phyloP scores from a whole-genome alignment of 1,284 basidiomycete genomes.

The Apiotrichum gamsii region DNA sequence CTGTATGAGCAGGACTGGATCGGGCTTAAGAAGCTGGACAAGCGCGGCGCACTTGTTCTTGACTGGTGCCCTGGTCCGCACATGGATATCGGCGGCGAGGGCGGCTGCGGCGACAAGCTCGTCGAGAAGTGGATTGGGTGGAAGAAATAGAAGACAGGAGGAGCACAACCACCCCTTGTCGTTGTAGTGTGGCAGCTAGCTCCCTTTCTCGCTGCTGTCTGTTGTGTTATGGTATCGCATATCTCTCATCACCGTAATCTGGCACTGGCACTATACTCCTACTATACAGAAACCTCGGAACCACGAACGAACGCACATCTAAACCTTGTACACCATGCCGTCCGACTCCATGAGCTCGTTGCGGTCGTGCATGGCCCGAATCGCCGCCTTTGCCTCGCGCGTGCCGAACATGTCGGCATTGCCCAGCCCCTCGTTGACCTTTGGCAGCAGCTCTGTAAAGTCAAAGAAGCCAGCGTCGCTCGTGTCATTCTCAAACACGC shows the following conservation, averaged over 20 bases:
- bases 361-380: conserved; percentile 69
- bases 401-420: conserved; percentile 68
- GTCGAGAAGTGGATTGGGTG: conserved; percentile 45
- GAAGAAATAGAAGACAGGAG: conserved; percentile 4
- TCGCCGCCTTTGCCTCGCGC: conserved; percentile 68
- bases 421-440: conserved; percentile 71
- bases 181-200: too few species aligned
- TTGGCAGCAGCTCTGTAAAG: conserved; percentile 63
- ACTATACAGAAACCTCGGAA: too few species aligned
- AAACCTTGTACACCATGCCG: conserved; percentile 56
- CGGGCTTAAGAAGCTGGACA: conserved; percentile 69
- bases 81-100: conserved; percentile 72
- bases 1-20: conserved; percentile 85
- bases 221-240: too few species aligned
- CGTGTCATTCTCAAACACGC: conserved; percentile 61
- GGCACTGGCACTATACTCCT: too few species aligned
- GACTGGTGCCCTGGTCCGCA: conserved; percentile 70
- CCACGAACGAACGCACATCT: too few species aligned
- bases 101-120: conserved; percentile 44
- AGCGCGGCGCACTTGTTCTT: conserved; percentile 60
- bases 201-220: too few species aligned
- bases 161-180: too few species aligned
- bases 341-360: conserved; percentile 86
- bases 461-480: conserved; percentile 67
- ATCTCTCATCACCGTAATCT: too few species aligned